These are phyloP conservation scores for Chrysanthemum lavandulifolium DNA, from an alignment of 129 eudicot species.

Conservation along the genomic window DNA sequence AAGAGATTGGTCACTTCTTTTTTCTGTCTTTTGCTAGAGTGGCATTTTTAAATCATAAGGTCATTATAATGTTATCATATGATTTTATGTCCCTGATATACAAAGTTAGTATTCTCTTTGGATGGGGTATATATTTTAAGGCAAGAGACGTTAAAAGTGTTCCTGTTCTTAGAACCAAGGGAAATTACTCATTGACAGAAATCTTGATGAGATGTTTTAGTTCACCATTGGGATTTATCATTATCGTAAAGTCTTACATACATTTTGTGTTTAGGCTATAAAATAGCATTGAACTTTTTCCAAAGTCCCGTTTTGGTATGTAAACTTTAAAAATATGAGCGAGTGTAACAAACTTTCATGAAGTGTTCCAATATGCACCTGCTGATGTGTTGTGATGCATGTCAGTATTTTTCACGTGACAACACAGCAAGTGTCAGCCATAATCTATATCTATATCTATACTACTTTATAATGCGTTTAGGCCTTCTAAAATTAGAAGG, in stretches of 20 bases:
- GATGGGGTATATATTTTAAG: neutral
- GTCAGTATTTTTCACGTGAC: neutral
- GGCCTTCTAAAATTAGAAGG: no score
- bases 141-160: neutral
- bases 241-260: neutral
- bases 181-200: neutral
- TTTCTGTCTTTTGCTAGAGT: neutral
- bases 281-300: no score
- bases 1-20: neutral
- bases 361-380: no score
- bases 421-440: no score
- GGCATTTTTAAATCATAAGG: neutral
- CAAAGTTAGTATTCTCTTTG: neutral
- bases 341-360: no score
- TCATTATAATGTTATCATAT: constrained; percentile 2
- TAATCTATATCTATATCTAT: no score
- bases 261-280: neutral
- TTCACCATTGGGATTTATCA: constrained; percentile 1
- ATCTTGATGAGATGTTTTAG: neutral
- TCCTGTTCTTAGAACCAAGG: neutral
- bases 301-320: no score
- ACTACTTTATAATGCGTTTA: no score
- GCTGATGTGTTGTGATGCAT: no score
- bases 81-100: neutral
- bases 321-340: no score